These are phyloP conservation scores for Candida maris DNA, from an alignment of 805 yeast genomes.

Conservation along the genomic window DNA sequence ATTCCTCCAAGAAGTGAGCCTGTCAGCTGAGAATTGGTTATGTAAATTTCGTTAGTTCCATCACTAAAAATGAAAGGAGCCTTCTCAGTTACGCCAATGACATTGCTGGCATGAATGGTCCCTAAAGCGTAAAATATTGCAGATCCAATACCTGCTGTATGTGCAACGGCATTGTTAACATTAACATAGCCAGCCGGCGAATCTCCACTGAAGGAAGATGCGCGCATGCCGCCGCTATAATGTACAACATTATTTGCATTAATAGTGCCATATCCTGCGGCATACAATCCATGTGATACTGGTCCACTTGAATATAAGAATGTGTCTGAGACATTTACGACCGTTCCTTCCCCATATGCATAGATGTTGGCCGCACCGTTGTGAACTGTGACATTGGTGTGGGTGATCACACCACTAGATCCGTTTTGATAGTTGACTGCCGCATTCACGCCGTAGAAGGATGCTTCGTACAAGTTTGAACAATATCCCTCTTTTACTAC, in stretches of 20 bases:
- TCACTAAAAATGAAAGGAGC: conserved; percentile 7
- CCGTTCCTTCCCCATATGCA: conserved; percentile 5
- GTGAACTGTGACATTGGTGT: conserved; percentile 1
- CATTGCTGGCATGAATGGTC: conserved; percentile 3
- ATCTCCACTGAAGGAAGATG: conserved; percentile 8
- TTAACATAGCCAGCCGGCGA: conserved; percentile 6
- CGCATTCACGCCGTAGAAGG: conserved; percentile 5
- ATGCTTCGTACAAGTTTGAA: conserved; percentile 3
- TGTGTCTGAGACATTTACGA: conserved; percentile 5
- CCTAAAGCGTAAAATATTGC: conserved; percentile 8
- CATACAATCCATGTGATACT: conserved; percentile 5
- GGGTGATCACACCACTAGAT: conserved; percentile 1
- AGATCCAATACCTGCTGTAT: conserved; percentile 6
- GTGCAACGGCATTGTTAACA: conserved; percentile 4
- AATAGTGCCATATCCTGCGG: conserved; percentile 7
- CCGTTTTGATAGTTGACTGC: conserved; percentile 7
- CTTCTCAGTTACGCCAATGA: conserved; percentile 4
- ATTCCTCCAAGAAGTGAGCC: conserved; percentile 4
- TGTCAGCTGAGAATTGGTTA: conserved; percentile 3
- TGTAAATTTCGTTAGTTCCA: conserved; percentile 1
- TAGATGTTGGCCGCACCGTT: conserved; percentile 7
- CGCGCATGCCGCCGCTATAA: conserved; percentile 6
- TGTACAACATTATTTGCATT: conserved; percentile 2
- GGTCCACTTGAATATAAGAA: conserved; percentile 6
- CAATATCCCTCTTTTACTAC: conserved; percentile 2